A percentile compares a stretch with the other conserved stretches of the same genome.
Conservation (phyloP, 2,329 filamentous ascomycete genomes). For the Aureobasidium mangrovei region DNA sequence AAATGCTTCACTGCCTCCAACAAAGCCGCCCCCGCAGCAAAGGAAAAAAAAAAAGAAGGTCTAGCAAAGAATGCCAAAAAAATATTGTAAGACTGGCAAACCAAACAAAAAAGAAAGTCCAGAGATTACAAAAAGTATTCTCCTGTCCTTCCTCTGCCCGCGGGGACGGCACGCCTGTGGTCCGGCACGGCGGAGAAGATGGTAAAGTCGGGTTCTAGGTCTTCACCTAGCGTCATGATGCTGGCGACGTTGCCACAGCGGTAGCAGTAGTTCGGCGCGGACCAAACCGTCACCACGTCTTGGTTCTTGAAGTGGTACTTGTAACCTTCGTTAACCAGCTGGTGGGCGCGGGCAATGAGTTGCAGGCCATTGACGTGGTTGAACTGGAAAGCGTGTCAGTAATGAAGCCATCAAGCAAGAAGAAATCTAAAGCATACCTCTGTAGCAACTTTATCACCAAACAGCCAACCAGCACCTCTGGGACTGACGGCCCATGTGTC, state of each 20-base stretch:
- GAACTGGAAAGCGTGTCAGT: conserved; percentile 38
- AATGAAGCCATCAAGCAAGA: not conserved
- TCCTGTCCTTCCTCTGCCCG: conserved; percentile 44
- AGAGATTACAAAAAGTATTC: conserved; percentile 42
- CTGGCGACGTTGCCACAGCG: conserved; percentile 80
- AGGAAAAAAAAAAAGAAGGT: not conserved
- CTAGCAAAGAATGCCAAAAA: not conserved
- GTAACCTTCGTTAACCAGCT: conserved; percentile 69
- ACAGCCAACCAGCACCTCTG: conserved; percentile 58
- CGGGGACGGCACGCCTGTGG: conserved; percentile 69
- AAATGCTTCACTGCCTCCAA: not conserved
- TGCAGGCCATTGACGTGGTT: conserved; percentile 67
- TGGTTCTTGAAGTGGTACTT: conserved; percentile 94
- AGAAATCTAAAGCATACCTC: conserved; percentile 38
- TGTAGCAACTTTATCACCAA: conserved; percentile 62
- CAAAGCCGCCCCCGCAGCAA: not conserved
- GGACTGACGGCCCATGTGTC: conserved; percentile 61
- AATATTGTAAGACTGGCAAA: not conserved
- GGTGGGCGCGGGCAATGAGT: conserved; percentile 64
- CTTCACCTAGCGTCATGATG: conserved; percentile 83
- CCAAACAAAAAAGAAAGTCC: not conserved
- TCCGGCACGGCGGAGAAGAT: conserved; percentile 88
- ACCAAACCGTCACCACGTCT: conserved; percentile 83
- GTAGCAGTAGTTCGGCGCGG: conserved; percentile 94
- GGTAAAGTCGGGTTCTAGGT: conserved; percentile 82